Base-by-base conservation (phyloP, 2,329 filamentous ascomycete species). In the Emericellopsis atlantica region DNA sequence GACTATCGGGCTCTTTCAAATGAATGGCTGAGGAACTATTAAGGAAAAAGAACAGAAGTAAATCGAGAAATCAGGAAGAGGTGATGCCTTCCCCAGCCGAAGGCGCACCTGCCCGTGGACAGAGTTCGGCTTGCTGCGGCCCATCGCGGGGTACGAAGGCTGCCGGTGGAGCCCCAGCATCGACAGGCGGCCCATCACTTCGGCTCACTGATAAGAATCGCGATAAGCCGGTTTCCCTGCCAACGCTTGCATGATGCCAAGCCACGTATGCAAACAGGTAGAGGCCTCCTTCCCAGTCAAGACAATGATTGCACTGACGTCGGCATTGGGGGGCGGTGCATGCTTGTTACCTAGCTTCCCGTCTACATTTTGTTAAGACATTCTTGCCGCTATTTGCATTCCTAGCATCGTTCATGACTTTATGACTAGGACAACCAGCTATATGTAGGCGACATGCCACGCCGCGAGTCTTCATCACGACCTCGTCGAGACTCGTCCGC, bases 51-150 rank as follows among this genome's bases (percentile, higher is more conserved):
- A 40, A 41, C 10, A 39, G 32, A 37, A 32, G 40, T 36, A 31
- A 33, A 4, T n/a, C 23, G 46, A 42, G 34, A 39, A 42, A 22
- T 40, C 35, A 37, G 37, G 41, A 39, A 32, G 45, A 41, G 43
- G 36, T 43, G 41, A 35, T 35, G n/a, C n/a, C 18, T 35, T 21
- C 32, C 32, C 32, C n/a, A 35, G 18, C 32, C 32, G 32, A 35
- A 35, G n/a, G 32, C 11, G 18, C 32, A 35, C n/a, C 18, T 35
- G 32, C 32, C 32, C 32, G 24, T 16, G 15, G 40, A 24, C 34
- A 38, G 40, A 34, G 40, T 53, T 62, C 60, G 60, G 60, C 49
- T 63, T 63, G 58, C 45, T 40, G 49, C 60, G 60, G 60, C 56
- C 54, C 50, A 46, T 49, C 47, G 54, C 53, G 57, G 57, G 48